These are phyloP conservation scores for Amoebophrya sp. DNA, from an alignment of 169 alveolate genomes.

Conservation along the genomic window DNA sequence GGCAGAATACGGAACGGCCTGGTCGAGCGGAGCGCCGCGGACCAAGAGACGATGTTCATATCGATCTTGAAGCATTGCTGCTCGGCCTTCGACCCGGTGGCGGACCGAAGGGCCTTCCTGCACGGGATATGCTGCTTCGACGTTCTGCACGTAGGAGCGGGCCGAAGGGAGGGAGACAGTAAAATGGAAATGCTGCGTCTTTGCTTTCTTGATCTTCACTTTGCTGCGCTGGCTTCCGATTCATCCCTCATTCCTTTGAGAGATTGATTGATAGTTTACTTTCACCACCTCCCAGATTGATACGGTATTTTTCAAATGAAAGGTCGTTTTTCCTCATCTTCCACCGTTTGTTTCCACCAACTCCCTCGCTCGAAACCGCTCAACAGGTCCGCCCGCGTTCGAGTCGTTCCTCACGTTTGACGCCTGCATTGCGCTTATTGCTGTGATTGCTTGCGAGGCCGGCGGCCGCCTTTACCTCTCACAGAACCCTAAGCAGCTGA, in stretches of 20 bases:
- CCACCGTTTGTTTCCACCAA: too few species aligned
- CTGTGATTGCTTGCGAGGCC: neutral
- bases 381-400: neutral
- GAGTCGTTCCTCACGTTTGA: neutral
- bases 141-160: neutral
- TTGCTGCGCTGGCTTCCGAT: too few species aligned
- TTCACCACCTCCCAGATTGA: too few species aligned
- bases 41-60: neutral
- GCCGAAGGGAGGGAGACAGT: neutral
- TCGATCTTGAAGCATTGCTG: neutral
- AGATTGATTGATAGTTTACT: too few species aligned
- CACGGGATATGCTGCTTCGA: neutral
- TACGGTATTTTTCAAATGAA: too few species aligned
- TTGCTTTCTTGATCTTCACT: too few species aligned
- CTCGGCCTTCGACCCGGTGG: neutral
- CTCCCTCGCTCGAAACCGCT: too few species aligned
- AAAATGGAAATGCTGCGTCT: too few species aligned
- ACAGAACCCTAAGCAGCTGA: neutral
- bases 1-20: neutral
- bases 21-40: neutral
- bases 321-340: too few species aligned
- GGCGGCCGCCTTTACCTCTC: neutral
- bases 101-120: neutral
- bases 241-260: too few species aligned
- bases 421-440: neutral